Base-by-base conservation (phyloP, 768 basidiomycete genomes). In the Boletus rufocinnamomeus region DNA sequence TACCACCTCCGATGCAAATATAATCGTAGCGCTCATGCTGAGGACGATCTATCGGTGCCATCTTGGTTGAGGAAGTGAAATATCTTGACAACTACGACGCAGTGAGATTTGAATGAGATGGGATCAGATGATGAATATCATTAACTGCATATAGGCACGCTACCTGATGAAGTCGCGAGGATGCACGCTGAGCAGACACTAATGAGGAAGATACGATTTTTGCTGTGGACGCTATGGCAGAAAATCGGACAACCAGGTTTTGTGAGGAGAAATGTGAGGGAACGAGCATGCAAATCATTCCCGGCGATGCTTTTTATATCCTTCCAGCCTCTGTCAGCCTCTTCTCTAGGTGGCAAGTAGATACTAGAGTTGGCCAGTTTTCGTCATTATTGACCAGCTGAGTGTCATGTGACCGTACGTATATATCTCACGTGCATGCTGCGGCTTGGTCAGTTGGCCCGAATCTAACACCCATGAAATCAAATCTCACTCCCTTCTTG, bases 1-100 rank as follows among this genome's bases (percentile, higher is more conserved):
- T 95, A 37, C 97, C 97, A 59, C 93, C 95, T 52, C 95, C 95
- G 66, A 97, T 87, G 65, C 92, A 85, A 50, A 97, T 83, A 66
- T 89, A 86, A 69, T 97, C 95, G 72, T 90, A 93, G 69, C 82
- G 84, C 45, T 86, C 85, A 19, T 72, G 70, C 4, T 80, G 83
- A 19, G 89, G 86, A 66, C 79, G 84, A 54, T 84, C 78, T 48
- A 91, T 75, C 38, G 91, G 91, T 50, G 91, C 81, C 89, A 93
- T 92, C 28, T 74, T 81, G n/a, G 67, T 58, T 44, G 71, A 69
- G 43, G 68, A 74, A 40, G 72, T 69, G 45, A 84, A 77, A 45
- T 77, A 72, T 75, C 82, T 76, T 35, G 78, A 75, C 62, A 82
- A 69, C 84, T 86, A 50, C 4, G 21, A 45, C n/a, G 41, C 5